These are phyloP conservation scores for Aspergillus fumigatiaffinis DNA, from an alignment of 2,329 filamentous ascomycete species.

Conservation along the genomic window DNA sequence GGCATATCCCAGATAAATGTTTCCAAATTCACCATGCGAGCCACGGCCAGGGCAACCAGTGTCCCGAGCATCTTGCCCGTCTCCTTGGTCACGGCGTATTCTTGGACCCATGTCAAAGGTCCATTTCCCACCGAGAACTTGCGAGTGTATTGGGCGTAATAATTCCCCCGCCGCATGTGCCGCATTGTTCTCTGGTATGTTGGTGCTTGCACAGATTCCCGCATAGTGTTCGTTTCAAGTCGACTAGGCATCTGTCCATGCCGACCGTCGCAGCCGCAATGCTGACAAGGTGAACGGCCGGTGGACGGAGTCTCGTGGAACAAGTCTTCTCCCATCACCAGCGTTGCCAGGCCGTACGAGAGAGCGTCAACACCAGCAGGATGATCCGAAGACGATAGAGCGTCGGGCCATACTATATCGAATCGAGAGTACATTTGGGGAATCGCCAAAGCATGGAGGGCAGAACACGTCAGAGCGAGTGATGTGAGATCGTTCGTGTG, in stretches of 20 bases:
- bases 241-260: conserved; percentile 11
- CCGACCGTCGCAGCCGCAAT: conserved; percentile 27
- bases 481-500: conserved; percentile 79
- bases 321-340: conserved; percentile 68
- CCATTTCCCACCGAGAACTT: conserved; percentile 86
- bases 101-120: conserved; percentile 70
- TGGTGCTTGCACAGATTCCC: neutral
- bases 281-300: conserved; percentile 18
- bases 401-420: conserved; percentile 84
- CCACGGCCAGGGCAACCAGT: conserved; percentile 72
- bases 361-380: conserved; percentile 74
- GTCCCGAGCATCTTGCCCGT: conserved; percentile 87
- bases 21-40: conserved; percentile 76
- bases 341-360: conserved; percentile 74
- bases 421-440: conserved; percentile 81
- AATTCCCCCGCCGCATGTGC: conserved; percentile 57
- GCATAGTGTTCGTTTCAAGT: neutral
- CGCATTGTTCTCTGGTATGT: neutral
- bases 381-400: conserved; percentile 59
- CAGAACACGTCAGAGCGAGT: conserved; percentile 72
- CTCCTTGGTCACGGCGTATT: conserved; percentile 79
- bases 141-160: conserved; percentile 73
- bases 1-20: conserved; percentile 88
- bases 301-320: conserved; percentile 51
- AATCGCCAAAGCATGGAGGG: conserved; percentile 69